Conservation (phyloP, 345 rosid genomes). For the Hevea brasiliensis region DNA sequence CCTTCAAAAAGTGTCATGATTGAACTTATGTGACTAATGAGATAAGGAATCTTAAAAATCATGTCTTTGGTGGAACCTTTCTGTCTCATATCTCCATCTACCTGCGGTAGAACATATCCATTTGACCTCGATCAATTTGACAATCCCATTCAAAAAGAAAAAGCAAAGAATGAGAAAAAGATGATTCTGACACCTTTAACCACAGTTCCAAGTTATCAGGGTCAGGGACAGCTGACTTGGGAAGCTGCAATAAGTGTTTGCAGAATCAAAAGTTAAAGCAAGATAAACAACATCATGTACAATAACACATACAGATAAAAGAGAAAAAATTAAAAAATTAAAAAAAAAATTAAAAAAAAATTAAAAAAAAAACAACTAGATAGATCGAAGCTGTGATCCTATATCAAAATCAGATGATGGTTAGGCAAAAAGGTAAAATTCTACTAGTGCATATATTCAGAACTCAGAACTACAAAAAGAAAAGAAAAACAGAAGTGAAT, state of each 20-base stretch:
- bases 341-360: neutral
- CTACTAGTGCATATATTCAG: neutral
- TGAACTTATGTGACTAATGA: constrained; percentile 86
- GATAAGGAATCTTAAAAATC: constrained; percentile 82
- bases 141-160: neutral
- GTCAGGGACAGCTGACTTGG: constrained; percentile 62
- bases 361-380: neutral
- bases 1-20: constrained; percentile 88
- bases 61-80: constrained; percentile 82
- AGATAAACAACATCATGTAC: neutral
- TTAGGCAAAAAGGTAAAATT: no score
- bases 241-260: constrained; percentile 44
- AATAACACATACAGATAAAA: neutral
- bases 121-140: neutral
- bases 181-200: constrained; percentile 59
- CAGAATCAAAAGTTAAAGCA: constrained; percentile 1
- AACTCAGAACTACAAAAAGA: neutral
- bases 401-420: neutral
- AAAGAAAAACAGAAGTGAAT: no score
- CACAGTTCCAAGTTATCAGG: constrained; percentile 84
- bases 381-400: neutral
- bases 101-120: constrained; percentile 41
- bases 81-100: constrained; percentile 74
- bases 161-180: neutral
- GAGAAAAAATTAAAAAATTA: no score